Base-by-base conservation (phyloP, 1,284 basidiomycete species). In the Microbotryum scabiosae region DNA sequence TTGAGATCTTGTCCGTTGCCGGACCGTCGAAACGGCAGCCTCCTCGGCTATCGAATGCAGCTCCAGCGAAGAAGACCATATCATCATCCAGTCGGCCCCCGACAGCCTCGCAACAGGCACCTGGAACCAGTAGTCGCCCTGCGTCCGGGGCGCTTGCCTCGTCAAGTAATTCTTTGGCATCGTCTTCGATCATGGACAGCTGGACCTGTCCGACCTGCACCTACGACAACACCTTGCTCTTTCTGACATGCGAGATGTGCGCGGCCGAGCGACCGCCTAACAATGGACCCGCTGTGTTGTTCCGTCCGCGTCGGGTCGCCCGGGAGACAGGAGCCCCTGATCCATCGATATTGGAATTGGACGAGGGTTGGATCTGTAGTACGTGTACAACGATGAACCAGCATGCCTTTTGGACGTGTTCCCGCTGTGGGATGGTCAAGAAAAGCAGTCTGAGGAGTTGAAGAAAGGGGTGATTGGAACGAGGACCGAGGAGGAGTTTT, bases 131-230 rank as follows among this genome's bases (percentile, higher is more conserved):
- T 6, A 41, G 5, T 41, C 36, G 36, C 36, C 36, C 36, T 41
- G 16, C 36, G 16, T 16, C 36, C 14, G 16, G 36, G 36, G 14
- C 36, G 14, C 36, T 10, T 41, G 16, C 36, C 16, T 41, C 36
- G 6, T 41, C 36, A 18, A 41, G 36, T 18, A 12, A 12, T 18
- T 18, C 36, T 41, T 4, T 18, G 36, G 1, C 36, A 41, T 41
- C 36, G 2, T 18, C 36, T 1, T 41, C 4, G 16, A 16, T 12
- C 5, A 41, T 2, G 9, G 32, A 23, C 32, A 75, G 78, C 58
- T 91, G 88, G 89, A 63, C 80, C 2, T 91, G 89, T 72, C 74
- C 77, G 1, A 74, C 75, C 14, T 92, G 89, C 75, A 91, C 89
- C 3, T 79, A 88, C 26, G 63, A 84, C 50, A 91, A 92, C 70